Base-by-base conservation (phyloP, 495 filamentous ascomycete species). In the Penicillium pancosmium region DNA sequence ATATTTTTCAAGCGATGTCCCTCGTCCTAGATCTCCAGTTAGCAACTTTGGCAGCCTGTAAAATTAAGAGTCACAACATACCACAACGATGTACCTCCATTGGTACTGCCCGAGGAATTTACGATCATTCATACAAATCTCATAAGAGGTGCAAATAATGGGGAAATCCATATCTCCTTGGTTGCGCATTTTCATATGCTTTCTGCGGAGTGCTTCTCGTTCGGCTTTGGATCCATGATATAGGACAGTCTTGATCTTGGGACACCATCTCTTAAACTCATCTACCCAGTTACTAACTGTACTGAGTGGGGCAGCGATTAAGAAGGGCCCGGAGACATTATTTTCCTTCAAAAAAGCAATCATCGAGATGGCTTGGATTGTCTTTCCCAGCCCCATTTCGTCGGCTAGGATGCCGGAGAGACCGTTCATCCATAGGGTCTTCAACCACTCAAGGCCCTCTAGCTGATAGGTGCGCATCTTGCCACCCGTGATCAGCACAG, bases 341-440 rank as follows among this genome's bases (percentile, higher is more conserved):
- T 92, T 88, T 68, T 96, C 92, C 68, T 93, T 85, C 23, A 98
- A 77, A 62, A 93, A 89, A 0, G 94, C 94, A 41, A 98, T 83
- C 58, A 98, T 84, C 0, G 91, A 89, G 40, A 98, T 98, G 0
- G 93, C 90, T 73, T 98, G 94, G 2, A 98, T 82, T 68, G 6
- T 97, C 78, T 97, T 98, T 63, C 93, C 93, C 23, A 98, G 72
- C 2, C 94, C 94, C 94, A 98, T 98, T 72, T 98, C 94, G 67
- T 98, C 94, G 0, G 94, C 94, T 21, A 98, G 72, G 60, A 98
- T 98, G 0, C 94, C 94, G 66, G 92, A 96, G 67, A 98, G 80
- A 5, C 94, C 93, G 70, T 97, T 96, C 80, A 97, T 91, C 69
- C 91, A 96, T 7, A 91, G 70, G 4, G 86, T 87, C 33, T 83